Percentiles rank a stretch among this genome's conserved stretches.
These are phyloP conservation scores for Eragrostis nindensis DNA, from an alignment of 176 grass and related monocot genomes.

Conservation along the genomic window DNA sequence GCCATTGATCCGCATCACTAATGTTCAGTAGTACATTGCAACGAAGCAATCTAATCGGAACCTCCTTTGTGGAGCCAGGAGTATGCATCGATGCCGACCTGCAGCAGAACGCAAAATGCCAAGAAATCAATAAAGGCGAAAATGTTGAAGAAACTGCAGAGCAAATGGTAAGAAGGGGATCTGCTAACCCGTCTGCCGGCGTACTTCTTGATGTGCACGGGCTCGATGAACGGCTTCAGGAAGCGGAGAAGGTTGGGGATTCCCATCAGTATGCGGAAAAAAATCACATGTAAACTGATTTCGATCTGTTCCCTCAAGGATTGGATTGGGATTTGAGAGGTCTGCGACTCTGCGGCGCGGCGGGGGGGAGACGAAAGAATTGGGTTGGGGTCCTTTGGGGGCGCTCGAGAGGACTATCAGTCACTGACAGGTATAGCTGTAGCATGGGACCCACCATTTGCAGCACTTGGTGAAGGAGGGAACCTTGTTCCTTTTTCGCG, in stretches of 20 bases:
- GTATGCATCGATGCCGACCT: slow-evolving; percentile 91
- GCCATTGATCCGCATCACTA: slow-evolving; percentile 7
- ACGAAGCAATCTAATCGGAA: slow-evolving; percentile 38
- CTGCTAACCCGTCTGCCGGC: slow-evolving; percentile 68
- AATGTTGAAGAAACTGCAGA: neutral
- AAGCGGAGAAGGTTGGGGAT: slow-evolving; percentile 90
- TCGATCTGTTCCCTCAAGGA: neutral
- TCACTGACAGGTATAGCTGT: slow-evolving; percentile 27
- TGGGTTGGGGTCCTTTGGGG: neutral
- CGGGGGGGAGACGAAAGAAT: neutral
- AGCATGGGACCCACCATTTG: neutral
- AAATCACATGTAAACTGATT: neutral
- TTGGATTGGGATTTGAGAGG: slow-evolving; percentile 27
- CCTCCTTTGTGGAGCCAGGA: slow-evolving; percentile 95
- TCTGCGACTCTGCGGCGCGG: neutral
- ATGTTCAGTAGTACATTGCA: neutral
- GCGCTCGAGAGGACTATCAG: neutral
- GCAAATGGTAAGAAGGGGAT: slow-evolving; percentile 22
- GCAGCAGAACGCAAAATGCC: neutral
- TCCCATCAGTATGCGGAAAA: slow-evolving; percentile 50
- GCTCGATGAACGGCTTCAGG: slow-evolving; percentile 81
- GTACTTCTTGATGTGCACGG: slow-evolving; percentile 84
- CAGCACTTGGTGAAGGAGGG: neutral
- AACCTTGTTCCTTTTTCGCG: slow-evolving; percentile 22
- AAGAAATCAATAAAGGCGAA: neutral